Evolutionary conservation across 2,329 filamentous ascomycete species (phyloP).

Genomic region (Claviceps monticola): DNA sequence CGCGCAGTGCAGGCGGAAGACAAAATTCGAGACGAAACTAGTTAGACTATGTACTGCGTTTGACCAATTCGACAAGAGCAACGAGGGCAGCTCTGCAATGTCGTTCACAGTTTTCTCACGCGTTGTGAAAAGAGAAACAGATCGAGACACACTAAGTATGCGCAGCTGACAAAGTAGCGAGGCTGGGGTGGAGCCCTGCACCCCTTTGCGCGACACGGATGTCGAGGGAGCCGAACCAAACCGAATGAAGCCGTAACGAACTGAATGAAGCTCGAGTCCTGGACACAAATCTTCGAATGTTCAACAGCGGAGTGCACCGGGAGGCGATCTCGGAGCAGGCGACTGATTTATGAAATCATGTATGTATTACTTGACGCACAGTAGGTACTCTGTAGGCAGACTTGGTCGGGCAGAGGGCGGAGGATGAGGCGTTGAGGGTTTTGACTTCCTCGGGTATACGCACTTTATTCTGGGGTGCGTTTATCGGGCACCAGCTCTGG

Average conservation of each 20-base stretch:
- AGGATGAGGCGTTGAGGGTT: constrained; percentile 21
- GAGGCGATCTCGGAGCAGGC: constrained; percentile 13
- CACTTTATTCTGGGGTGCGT: too few relatives aligned
- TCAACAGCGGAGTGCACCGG: constrained; percentile 3
- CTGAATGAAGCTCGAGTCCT: neutral
- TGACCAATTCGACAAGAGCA: neutral
- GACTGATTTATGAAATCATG: neutral
- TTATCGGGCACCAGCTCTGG: too few relatives aligned
- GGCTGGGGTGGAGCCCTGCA: neutral
- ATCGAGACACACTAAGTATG: neutral
- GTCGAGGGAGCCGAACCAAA: constrained; percentile 2
- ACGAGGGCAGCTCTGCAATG: too few relatives aligned
- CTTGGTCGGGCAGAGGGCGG: constrained; percentile 3
- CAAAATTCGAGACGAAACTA: neutral
- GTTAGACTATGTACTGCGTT: neutral
- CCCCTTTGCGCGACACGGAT: constrained; percentile 4
- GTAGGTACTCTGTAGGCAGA: constrained; percentile 19
- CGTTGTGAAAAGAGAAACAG: neutral
- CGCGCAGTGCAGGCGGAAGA: neutral
- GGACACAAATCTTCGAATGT: constrained; percentile 1
- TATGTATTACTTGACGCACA: constrained; percentile 15
- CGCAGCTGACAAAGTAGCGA: neutral
- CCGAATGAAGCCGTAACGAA: neutral
- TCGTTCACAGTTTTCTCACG: too few relatives aligned
- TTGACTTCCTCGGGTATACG: constrained; percentile 11